Conservation (phyloP, 139 green algal species). For the Auxenochlorella pyrenoidosa region DNA sequence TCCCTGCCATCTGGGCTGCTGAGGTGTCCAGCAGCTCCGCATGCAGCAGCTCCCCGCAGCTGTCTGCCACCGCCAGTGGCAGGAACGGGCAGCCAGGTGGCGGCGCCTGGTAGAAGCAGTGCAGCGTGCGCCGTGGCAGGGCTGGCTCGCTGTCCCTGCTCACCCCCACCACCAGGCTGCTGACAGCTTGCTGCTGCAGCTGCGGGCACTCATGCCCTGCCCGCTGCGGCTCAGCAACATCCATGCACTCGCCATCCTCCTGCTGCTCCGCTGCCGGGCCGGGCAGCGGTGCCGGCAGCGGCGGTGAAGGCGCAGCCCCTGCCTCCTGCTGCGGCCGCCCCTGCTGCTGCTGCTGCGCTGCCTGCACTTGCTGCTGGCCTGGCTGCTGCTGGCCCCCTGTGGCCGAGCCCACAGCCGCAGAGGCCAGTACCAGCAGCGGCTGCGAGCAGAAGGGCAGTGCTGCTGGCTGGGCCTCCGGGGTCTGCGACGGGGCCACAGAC, state of each 20-base stretch:
- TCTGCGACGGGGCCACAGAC: not conserved
- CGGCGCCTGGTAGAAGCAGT: conserved; percentile 33
- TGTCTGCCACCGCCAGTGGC: conserved; percentile 17
- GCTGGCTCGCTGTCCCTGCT: not conserved
- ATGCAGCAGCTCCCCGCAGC: conserved; percentile 35
- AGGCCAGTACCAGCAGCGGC: conserved; percentile 8
- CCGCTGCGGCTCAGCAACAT: not conserved
- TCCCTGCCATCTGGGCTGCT: not conserved
- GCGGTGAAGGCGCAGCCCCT: not conserved
- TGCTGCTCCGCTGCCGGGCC: not conserved
- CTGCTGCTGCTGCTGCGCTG: not conserved
- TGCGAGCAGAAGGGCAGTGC: conserved; percentile 17
- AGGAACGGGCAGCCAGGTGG: not conserved
- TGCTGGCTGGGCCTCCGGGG: not conserved
- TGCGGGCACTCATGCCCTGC: not conserved
- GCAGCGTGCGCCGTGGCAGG: not conserved
- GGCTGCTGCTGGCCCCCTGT: not conserved
- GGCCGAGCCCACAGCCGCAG: not conserved
- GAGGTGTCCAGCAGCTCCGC: not conserved
- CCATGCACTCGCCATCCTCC: not conserved
- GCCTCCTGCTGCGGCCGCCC: not conserved
- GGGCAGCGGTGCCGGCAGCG: not conserved
- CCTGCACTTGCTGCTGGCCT: not conserved
- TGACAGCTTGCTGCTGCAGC: not conserved
- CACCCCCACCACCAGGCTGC: not conserved